Evolutionary conservation across 2,329 filamentous ascomycete genomes (phyloP), one percentile per base, ranked within the genome.

Genomic region (Stachybotrys elegans): DNA sequence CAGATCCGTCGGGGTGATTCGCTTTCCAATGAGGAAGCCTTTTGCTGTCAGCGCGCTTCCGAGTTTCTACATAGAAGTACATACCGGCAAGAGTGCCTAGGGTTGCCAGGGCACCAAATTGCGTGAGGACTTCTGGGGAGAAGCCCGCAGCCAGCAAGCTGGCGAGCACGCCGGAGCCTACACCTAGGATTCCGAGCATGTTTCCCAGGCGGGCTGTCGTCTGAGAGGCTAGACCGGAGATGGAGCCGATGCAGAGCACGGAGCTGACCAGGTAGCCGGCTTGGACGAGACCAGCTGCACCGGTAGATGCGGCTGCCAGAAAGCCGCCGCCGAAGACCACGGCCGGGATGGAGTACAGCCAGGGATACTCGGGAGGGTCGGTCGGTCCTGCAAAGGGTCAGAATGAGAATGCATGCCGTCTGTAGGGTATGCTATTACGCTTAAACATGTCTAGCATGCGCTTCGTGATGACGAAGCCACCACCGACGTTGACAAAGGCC

Each of bases 391-490:
- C 40, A 6, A 3, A 13, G 14, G 2, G 35, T 62, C 43, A 61
- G 55, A 20, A 6, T 43, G 3, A 21, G 2, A 16, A 14, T 8
- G 8, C 19, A 13, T n/a, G n/a, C n/a, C n/a, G n/a, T n/a, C n/a
- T n/a, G n/a, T n/a, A 8, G 13, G n/a, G 11, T 11, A 6, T 19
- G 19, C 14, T 19, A 36, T 55, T 58, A 73, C 86, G 78, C 59
- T 86, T 86, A 61, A 92, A 92, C 87, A 92, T 92, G 61, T 95
- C 89, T 35, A 95, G 72, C 90, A 95, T 95, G 50, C 90, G 78
- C 68, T 94, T 94, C 4, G 89, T 94, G 47, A 95, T 88, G 35
- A 94, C 86, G 48, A 95, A 95, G 0, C 90, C 90, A 46, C 90
- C 90, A 0, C 86, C 84, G 3, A 95, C 83, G 52, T 95, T 95